Conservation (phyloP, 2,329 filamentous ascomycete genomes). For the Polytolypa hystricis region DNA sequence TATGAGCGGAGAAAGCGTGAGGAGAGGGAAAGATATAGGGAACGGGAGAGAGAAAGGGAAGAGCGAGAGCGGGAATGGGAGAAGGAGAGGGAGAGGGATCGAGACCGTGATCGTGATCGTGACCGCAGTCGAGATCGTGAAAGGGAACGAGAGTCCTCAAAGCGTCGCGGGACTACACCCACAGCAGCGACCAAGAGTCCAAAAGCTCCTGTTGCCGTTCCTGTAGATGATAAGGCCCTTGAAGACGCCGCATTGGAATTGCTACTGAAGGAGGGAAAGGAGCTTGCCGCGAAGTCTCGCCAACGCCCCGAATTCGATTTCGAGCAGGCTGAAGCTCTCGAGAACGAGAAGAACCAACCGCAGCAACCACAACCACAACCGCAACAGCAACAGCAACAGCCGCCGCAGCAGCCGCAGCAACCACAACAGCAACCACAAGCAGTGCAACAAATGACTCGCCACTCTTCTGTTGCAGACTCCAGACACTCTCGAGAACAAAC, state of each 20-base stretch:
- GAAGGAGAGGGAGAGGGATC: slow-evolving; percentile 21
- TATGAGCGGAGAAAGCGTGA: slow-evolving; percentile 33
- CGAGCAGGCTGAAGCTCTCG: slow-evolving; percentile 34
- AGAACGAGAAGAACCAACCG: slow-evolving; percentile 26
- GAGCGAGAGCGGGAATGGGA: slow-evolving; percentile 17
- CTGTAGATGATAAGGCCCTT: slow-evolving; percentile 43
- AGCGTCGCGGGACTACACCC: background rate
- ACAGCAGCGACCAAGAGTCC: too few species aligned
- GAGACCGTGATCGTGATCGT: slow-evolving; percentile 23
- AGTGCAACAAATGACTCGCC: background rate
- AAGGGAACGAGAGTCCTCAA: background rate
- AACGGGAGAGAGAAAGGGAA: slow-evolving; percentile 24
- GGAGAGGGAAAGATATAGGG: slow-evolving; percentile 36
- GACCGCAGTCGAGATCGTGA: slow-evolving; percentile 20
- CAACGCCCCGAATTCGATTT: slow-evolving; percentile 42
- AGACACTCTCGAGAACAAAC: slow-evolving; percentile 3
- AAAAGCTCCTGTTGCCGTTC: slow-evolving; percentile 22
- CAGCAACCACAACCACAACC: slow-evolving; percentile 10
- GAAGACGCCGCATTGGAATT: slow-evolving; percentile 45
- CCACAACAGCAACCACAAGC: slow-evolving; percentile 1
- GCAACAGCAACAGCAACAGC: slow-evolving; percentile 1
- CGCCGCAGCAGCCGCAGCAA: slow-evolving; percentile 19
- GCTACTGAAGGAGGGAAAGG: slow-evolving; percentile 44
- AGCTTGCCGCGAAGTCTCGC: slow-evolving; percentile 41
- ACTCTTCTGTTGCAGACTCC: slow-evolving; percentile 1